Conservation (phyloP, 768 basidiomycete genomes). For the Pleurotus sapidus region DNA sequence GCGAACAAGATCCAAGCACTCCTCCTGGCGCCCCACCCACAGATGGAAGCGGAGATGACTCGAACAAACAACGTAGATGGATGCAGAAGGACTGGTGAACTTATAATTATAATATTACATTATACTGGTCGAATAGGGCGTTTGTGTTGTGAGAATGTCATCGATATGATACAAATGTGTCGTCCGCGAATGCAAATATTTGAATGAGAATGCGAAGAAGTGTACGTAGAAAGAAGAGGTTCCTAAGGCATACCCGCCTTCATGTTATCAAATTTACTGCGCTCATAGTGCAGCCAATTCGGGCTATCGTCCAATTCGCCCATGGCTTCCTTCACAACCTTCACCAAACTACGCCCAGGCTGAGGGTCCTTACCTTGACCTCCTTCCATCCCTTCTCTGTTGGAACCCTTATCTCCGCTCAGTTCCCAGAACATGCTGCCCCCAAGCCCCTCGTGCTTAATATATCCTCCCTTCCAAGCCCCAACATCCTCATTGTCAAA, state of each 20-base stretch:
- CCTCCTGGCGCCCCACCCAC: neutral
- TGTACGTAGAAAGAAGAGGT: neutral
- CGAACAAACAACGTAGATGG: neutral
- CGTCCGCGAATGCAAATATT: neutral
- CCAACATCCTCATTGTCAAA: constrained; percentile 75
- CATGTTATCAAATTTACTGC: constrained; percentile 80
- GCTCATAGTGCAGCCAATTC: constrained; percentile 83
- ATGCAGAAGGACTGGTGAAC: constrained; percentile 1
- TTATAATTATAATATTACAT: constrained; percentile 1
- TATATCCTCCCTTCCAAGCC: constrained; percentile 76
- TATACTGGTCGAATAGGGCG: neutral
- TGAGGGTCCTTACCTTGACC: constrained; percentile 75
- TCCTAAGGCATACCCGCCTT: constrained; percentile 54
- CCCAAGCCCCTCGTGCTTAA: constrained; percentile 70
- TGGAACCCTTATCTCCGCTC: constrained; percentile 74
- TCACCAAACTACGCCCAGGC: constrained; percentile 68
- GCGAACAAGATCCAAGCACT: neutral
- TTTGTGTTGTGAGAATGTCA: neutral
- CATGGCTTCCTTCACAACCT: constrained; percentile 76
- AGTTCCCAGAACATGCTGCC: constrained; percentile 97
- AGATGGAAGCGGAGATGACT: neutral
- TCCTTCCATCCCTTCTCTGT: constrained; percentile 69
- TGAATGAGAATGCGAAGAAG: neutral
- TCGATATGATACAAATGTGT: neutral
- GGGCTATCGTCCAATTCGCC: constrained; percentile 60